phyloP scores from a whole-genome alignment of 768 basidiomycete genomes.

The Cyathus striatus region DNA sequence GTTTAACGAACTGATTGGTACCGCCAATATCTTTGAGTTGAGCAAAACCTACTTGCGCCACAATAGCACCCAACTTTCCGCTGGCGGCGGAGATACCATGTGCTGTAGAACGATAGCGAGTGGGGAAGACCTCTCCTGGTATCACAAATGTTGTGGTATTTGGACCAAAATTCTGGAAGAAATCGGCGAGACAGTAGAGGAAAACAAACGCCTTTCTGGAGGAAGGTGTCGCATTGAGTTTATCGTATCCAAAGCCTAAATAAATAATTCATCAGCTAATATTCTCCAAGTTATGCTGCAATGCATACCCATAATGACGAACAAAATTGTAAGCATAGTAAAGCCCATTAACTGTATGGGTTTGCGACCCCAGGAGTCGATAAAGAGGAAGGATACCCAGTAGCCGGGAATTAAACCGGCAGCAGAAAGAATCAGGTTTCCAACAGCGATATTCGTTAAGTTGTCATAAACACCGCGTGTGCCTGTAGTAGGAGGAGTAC shows the following conservation, averaged over 20 bases:
- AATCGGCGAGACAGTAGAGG: constrained; percentile 83
- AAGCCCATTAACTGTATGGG: constrained; percentile 82
- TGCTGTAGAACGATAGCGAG: constrained; percentile 80
- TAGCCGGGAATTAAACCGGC: constrained; percentile 85
- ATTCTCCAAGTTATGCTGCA: too few species aligned
- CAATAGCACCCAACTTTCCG: constrained; percentile 80
- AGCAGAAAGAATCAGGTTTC: constrained; percentile 71
- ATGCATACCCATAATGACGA: constrained; percentile 61
- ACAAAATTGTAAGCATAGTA: constrained; percentile 56
- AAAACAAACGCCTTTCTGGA: constrained; percentile 64
- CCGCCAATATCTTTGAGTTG: constrained; percentile 69
- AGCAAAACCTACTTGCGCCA: constrained; percentile 75
- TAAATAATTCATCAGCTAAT: background rate
- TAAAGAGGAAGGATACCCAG: constrained; percentile 56
- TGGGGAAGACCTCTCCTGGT: constrained; percentile 83
- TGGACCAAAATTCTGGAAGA: constrained; percentile 88
- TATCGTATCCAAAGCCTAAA: constrained; percentile 63
- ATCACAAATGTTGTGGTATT: constrained; percentile 79
- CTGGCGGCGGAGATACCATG: constrained; percentile 82
- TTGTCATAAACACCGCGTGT: constrained; percentile 44
- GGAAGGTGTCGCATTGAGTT: constrained; percentile 35
- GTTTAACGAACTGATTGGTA: constrained; percentile 50
- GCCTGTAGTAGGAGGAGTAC: constrained; percentile 31
- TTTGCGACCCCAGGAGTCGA: constrained; percentile 80
- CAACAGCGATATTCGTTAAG: constrained; percentile 62